Conservation (phyloP, 2,329 filamentous ascomycete genomes). For the Nothopassalora personata region DNA sequence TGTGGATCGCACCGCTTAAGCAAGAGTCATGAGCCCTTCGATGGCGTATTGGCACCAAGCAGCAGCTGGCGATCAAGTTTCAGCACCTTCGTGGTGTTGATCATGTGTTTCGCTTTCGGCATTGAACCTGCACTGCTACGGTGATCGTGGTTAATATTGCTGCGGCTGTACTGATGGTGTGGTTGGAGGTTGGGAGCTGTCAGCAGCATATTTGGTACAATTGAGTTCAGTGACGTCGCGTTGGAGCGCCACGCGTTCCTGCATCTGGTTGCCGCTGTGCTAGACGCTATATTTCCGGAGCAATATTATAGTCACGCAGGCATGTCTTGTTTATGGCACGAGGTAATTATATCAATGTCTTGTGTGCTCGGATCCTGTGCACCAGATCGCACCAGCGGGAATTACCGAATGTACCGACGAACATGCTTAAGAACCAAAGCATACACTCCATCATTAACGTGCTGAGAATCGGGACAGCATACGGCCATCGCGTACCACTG, state of each 20-base stretch:
- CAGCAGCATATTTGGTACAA: neutral
- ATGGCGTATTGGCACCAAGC: neutral
- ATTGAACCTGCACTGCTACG: neutral
- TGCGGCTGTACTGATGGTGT: neutral
- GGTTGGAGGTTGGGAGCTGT: neutral
- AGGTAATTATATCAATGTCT: neutral
- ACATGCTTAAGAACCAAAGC: neutral
- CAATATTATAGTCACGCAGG: neutral
- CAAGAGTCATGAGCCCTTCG: neutral
- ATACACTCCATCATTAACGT: neutral
- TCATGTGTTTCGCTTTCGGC: neutral
- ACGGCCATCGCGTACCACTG: neutral
- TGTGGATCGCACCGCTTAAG: constrained; percentile 1
- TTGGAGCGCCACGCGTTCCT: neutral
- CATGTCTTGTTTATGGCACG: neutral
- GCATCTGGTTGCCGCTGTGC: neutral
- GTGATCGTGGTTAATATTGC: neutral
- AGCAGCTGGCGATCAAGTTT: neutral
- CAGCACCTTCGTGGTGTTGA: neutral
- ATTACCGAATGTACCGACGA: neutral
- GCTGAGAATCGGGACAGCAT: neutral
- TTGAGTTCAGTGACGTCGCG: neutral
- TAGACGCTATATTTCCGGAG: neutral
- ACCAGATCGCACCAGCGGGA: neutral
- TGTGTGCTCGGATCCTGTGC: neutral